These are phyloP conservation scores for Exidia glandulosa DNA, from an alignment of 768 basidiomycete species.

Conservation along the genomic window DNA sequence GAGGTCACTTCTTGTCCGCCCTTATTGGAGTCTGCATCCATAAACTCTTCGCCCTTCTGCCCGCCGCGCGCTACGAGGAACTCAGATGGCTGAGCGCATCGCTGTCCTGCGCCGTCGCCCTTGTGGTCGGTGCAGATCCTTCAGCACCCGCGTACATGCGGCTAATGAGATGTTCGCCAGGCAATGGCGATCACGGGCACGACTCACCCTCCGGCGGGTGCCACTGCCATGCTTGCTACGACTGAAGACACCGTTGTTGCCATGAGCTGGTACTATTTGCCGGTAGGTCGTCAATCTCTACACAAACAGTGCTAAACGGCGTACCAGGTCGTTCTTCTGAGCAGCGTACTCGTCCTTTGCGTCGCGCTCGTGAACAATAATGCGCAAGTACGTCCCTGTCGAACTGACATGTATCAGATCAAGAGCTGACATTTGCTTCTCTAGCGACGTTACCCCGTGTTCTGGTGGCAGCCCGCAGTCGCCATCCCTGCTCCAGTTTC, in stretches of 20 bases:
- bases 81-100: slow-evolving; percentile 40
- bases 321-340: slow-evolving; percentile 40
- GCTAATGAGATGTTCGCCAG: background rate
- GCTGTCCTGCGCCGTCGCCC: slow-evolving; percentile 29
- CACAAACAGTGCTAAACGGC: too few species aligned
- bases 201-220: slow-evolving; percentile 47
- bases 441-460: slow-evolving; percentile 32
- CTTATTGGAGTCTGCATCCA: slow-evolving; percentile 38
- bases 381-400: slow-evolving; percentile 24
- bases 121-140: slow-evolving; percentile 10
- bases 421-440: background rate
- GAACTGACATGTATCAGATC: background rate
- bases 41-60: slow-evolving; percentile 37
- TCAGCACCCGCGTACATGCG: background rate
- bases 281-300: too few species aligned
- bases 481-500: background rate
- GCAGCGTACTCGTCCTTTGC: slow-evolving; percentile 30
- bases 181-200: slow-evolving; percentile 42
- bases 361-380: slow-evolving; percentile 41
- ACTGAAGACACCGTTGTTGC: slow-evolving; percentile 29
- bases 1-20: slow-evolving; percentile 42
- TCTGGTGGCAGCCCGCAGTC: slow-evolving; percentile 27
- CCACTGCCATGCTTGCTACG: slow-evolving; percentile 41
- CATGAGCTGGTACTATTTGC: slow-evolving; percentile 43
- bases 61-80: slow-evolving; percentile 29